Conservation (phyloP, 2,329 filamentous ascomycete genomes). For the Colletotrichum sp. region DNA sequence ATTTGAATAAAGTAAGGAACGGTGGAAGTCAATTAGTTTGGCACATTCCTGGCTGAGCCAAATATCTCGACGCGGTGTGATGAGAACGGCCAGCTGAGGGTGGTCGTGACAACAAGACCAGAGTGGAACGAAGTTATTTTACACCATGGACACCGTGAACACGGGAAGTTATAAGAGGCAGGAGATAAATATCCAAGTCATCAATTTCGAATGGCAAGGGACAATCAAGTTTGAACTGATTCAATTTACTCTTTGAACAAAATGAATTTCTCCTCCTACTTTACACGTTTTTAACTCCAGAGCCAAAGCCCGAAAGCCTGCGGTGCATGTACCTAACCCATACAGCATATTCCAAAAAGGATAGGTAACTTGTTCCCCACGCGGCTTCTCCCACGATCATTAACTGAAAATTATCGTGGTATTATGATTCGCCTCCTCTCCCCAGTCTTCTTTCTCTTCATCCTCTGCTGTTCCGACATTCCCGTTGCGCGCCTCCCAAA, state of each 20-base stretch:
- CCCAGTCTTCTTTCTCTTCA: background rate
- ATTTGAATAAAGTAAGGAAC: background rate
- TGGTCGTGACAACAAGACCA: background rate
- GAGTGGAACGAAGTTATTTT: background rate
- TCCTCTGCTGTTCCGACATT: background rate
- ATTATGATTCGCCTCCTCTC: slow-evolving; percentile 5
- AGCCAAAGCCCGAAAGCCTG: slow-evolving; percentile 19
- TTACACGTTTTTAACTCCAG: slow-evolving; percentile 22
- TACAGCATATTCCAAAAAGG: background rate
- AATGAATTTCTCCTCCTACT: slow-evolving; percentile 20
- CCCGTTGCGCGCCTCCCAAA: background rate
- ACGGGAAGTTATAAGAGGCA: background rate
- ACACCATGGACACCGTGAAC: background rate
- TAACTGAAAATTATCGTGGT: slow-evolving; percentile 9
- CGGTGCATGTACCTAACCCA: slow-evolving; percentile 10
- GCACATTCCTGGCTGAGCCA: background rate
- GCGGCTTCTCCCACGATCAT: slow-evolving; percentile 14
- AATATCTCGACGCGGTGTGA: background rate
- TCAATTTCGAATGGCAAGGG: background rate
- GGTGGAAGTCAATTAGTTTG: background rate
- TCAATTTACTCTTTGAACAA: slow-evolving; percentile 12
- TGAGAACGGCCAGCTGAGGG: background rate
- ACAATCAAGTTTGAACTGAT: background rate
- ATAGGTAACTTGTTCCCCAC: background rate
- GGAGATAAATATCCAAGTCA: background rate